Base-by-base conservation (phyloP, 768 basidiomycete genomes). In the Trametes cubensis region DNA sequence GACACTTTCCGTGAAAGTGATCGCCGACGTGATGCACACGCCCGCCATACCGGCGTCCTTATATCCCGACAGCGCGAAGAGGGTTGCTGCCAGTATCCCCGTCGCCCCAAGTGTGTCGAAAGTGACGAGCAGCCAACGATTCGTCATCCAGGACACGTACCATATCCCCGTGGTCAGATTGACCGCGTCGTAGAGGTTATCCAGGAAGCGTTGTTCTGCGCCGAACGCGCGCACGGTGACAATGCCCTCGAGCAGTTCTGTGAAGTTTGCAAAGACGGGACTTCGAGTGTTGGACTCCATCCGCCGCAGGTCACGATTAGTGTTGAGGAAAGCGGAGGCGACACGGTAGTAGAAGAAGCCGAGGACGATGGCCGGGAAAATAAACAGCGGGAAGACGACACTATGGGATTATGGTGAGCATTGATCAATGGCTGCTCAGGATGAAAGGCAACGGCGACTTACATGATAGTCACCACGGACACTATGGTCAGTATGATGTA, bases 191-290 rank as follows among this genome's bases (percentile, higher is more conserved):
- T 92, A 90, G 6, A 95, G 75, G 61, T 82, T 82, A 56, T 90
- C 83, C 66, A 95, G 76, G 80, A 98, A 96, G 6, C 84, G 77
- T 41, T 77, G 76, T 70, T 96, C 94, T 0, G 86, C 89, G 0
- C 90, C 88, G 76, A 96, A 98, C 0, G 95, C 95, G 58, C 95
- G 84, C 44, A 96, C 90, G 5, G 94, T 94, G n/a, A 94, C 90
- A 47, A 95, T 91, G 23, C 94, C 94, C 55, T 94, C 90, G 20
- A 96, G 73, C 10, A 95, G 74, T 69, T 94, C 92, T 13, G 85
- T 84, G 65, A 93, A 94, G 57, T 88, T 90, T 8, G 89, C 88
- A 74, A 89, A 92, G 63, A 93, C 92, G 0, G 93, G 90, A 0
- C 89, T 91, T 13, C 92, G 81, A 0, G 89, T 85, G 67, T 92